A percentile compares a stretch with the other conserved stretches of the same genome.
Evolutionary conservation across 1,284 basidiomycete species (phyloP).

Genomic region (Naganishia sp.): DNA sequence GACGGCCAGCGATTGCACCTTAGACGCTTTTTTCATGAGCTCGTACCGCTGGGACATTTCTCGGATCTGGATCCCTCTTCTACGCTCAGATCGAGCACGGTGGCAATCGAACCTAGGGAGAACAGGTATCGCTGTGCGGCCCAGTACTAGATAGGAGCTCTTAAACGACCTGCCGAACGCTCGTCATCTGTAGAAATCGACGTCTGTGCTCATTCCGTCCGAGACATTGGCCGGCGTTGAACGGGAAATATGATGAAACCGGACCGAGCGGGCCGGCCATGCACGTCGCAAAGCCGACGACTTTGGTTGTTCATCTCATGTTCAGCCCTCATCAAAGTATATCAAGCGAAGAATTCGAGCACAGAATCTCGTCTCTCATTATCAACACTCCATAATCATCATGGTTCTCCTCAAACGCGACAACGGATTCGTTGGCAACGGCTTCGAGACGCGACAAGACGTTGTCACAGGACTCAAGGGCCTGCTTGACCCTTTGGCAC

Average conservation of each 20-base stretch:
- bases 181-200: too few species aligned
- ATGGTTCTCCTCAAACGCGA: constrained; percentile 40
- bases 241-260: background rate
- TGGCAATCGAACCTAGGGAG: too few species aligned
- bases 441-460: constrained; percentile 63
- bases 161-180: too few species aligned
- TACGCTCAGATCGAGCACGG: too few species aligned
- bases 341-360: background rate
- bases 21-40: too few species aligned
- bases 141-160: too few species aligned
- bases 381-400: background rate
- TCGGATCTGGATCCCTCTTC: too few species aligned
- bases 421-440: constrained; percentile 56
- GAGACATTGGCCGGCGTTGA: constrained; percentile 15
- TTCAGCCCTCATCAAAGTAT: background rate
- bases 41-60: too few species aligned
- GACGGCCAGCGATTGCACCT: too few species aligned
- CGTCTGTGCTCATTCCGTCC: background rate
- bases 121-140: too few species aligned
- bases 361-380: background rate
- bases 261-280: constrained; percentile 14
- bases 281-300: too few species aligned
- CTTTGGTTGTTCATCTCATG: too few species aligned
- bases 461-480: constrained; percentile 61
- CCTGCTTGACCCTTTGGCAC: constrained; percentile 66